Percentiles rank a stretch among this genome's conserved stretches.
These are phyloP conservation scores for Globisporangium iwayamae DNA, from an alignment of 352 stramenopile species.

Conservation along the genomic window DNA sequence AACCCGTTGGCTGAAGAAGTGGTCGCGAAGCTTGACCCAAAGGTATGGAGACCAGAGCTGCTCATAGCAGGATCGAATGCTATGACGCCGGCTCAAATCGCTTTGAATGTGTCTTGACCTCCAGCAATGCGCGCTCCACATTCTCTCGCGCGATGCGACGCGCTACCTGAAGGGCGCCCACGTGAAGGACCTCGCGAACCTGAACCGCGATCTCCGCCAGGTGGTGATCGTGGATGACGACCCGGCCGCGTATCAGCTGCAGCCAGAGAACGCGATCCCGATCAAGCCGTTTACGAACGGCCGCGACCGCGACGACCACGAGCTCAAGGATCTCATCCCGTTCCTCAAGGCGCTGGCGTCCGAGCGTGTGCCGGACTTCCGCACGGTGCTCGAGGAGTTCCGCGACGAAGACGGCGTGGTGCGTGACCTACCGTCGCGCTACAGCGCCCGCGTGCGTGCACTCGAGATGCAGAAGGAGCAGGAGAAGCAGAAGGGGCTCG, in stretches of 20 bases:
- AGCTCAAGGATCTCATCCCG: constrained; percentile 78
- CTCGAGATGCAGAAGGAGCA: constrained; percentile 82
- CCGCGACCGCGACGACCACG: constrained; percentile 73
- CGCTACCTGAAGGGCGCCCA: constrained; percentile 80
- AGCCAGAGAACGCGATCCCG: constrained; percentile 82
- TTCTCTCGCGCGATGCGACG: constrained; percentile 77
- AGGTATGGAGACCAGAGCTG: constrained; percentile 27
- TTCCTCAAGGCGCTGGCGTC: constrained; percentile 80
- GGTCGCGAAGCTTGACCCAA: constrained; percentile 74
- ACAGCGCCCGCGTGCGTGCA: constrained; percentile 67
- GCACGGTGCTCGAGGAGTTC: constrained; percentile 73
- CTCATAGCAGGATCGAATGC: background rate
- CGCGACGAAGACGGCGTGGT: constrained; percentile 78
- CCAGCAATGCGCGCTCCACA: constrained; percentile 72
- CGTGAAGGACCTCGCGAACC: constrained; percentile 77
- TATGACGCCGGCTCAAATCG: background rate
- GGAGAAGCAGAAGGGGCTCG: constrained; percentile 78
- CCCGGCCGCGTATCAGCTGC: constrained; percentile 72
- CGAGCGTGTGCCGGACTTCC: constrained; percentile 77
- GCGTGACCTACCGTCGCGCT: constrained; percentile 74
- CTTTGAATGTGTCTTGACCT: background rate
- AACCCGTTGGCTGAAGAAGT: constrained; percentile 83
- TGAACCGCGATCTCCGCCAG: constrained; percentile 80
- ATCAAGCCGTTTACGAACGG: constrained; percentile 77
- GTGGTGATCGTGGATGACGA: constrained; percentile 86